These are phyloP conservation scores for Capsicum baccatum DNA, from an alignment of 257 asterid species.

Conservation along the genomic window DNA sequence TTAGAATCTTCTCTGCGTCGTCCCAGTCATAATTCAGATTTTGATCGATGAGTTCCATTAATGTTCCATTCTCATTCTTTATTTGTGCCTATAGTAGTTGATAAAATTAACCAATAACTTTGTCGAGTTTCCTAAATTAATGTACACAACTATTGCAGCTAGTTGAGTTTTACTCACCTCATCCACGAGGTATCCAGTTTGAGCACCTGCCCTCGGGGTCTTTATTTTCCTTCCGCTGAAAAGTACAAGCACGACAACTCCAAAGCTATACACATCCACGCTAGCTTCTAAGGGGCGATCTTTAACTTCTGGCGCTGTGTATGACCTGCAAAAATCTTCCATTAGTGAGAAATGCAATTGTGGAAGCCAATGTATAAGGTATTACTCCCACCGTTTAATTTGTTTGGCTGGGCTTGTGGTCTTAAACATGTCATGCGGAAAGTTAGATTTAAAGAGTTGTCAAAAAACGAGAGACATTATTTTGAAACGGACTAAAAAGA, in stretches of 20 bases:
- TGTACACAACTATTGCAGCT: background rate
- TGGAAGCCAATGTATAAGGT: background rate
- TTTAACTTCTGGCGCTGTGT: background rate
- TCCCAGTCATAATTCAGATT: background rate
- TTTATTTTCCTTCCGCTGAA: background rate
- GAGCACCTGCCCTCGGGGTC: background rate
- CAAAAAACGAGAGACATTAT: too few species aligned
- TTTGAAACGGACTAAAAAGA: too few species aligned
- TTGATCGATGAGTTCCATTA: background rate
- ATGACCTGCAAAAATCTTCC: conserved; percentile 27
- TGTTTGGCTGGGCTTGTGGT: too few species aligned
- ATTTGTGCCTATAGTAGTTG: background rate
- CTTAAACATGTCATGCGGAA: too few species aligned
- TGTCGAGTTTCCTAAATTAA: background rate
- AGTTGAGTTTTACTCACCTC: conserved; percentile 20
- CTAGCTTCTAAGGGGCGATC: background rate
- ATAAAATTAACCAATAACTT: background rate
- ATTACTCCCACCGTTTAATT: too few species aligned
- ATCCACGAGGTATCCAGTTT: background rate
- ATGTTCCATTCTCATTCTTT: background rate
- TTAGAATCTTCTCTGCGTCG: background rate
- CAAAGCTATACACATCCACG: conserved; percentile 28
- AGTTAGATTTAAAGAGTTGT: too few species aligned
- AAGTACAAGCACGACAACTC: conserved; percentile 19
- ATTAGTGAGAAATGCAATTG: background rate